Evolutionary conservation across 352 stramenopile genomes (phyloP).

Genomic region (Pythium scleroteichum): DNA sequence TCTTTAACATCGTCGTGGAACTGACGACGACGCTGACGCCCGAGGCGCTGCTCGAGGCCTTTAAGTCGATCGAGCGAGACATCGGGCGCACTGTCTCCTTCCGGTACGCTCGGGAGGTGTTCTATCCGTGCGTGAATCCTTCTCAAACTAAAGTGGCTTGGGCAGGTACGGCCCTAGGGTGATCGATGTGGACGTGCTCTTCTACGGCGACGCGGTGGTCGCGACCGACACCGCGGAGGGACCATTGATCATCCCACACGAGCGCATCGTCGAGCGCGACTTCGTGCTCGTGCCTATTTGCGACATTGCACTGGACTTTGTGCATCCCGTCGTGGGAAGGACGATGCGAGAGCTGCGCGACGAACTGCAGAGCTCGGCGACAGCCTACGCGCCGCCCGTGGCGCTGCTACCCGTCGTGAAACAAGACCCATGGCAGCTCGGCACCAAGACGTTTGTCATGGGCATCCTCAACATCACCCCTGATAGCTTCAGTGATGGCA

Average conservation of each 20-base stretch:
- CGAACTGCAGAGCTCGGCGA: constrained; percentile 30
- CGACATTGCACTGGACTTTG: constrained; percentile 87
- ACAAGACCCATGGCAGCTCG: constrained; percentile 40
- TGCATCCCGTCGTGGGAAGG: constrained; percentile 76
- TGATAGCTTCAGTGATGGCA: constrained; percentile 94
- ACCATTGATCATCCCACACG: constrained; percentile 93
- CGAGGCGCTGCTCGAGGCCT: constrained; percentile 70
- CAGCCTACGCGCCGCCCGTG: constrained; percentile 41
- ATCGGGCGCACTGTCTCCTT: constrained; percentile 81
- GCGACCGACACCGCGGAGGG: constrained; percentile 63
- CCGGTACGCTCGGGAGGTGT: constrained; percentile 27
- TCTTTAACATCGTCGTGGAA: constrained; percentile 93
- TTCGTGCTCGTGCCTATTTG: constrained; percentile 97
- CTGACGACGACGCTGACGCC: constrained; percentile 84
- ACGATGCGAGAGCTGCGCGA: constrained; percentile 75
- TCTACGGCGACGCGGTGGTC: constrained; percentile 85
- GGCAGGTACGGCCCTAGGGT: constrained; percentile 90
- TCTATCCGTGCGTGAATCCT: background rate
- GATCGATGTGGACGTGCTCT: constrained; percentile 96
- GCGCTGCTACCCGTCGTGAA: constrained; percentile 58
- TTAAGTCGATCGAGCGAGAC: constrained; percentile 90
- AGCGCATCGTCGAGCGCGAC: constrained; percentile 92
- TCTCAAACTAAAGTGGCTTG: constrained; percentile 11
- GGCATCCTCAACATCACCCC: constrained; percentile 99
- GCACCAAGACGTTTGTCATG: constrained; percentile 92